Evolutionary conservation across 805 yeast genomes (phyloP), one percentile per base, ranked within the genome.

Genomic region (Kluyveromyces dobzhanskii): DNA sequence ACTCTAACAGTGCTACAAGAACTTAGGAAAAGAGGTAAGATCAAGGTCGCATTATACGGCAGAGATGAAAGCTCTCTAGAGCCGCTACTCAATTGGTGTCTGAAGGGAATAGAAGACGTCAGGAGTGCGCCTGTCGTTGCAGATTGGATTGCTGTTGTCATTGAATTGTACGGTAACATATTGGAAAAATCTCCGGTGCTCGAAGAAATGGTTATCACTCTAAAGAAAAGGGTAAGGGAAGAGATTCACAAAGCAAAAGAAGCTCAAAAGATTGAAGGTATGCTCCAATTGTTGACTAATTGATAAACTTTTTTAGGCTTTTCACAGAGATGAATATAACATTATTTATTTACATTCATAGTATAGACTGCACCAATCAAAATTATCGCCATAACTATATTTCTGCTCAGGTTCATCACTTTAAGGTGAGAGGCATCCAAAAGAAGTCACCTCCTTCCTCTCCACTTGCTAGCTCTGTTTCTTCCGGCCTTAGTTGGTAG

Each of bases 251-350:
- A 82, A 54, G 84, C 95, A 32, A 76, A 76, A 56, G 96, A 88
- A 56, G 94, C 97, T 5, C 83, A 81, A 58, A 80, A 78, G 57
- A 77, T 92, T 32, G 86, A 83, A 52, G 98, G 98, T 39, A 92
- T 92, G 97, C 67, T 92, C 51, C 94, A 86, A 61, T 62, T 92
- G 49, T 69, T 90, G 51, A 80, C 87, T 44, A 72, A 63, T 38
- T 48, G 39, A 32, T 23, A 38, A 31, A 17, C 17, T 32, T 9
- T 9, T 21, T 21, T 21, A 11, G n/a, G n/a, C n/a, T n/a, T n/a
- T n/a, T n/a, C n/a, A n/a, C n/a, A n/a, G n/a, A n/a, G n/a, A n/a
- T n/a, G n/a, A n/a, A n/a, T n/a, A n/a, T n/a, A 9, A 21, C 9
- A 6, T 6, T 21, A 21, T 21, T 21, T 21, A 21, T 21, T 21